A percentile compares a stretch with the other conserved stretches of the same genome.
Evolutionary conservation across 108 stramenopile species (phyloP).

Genomic region (Aureococcus anophagefferens): DNA sequence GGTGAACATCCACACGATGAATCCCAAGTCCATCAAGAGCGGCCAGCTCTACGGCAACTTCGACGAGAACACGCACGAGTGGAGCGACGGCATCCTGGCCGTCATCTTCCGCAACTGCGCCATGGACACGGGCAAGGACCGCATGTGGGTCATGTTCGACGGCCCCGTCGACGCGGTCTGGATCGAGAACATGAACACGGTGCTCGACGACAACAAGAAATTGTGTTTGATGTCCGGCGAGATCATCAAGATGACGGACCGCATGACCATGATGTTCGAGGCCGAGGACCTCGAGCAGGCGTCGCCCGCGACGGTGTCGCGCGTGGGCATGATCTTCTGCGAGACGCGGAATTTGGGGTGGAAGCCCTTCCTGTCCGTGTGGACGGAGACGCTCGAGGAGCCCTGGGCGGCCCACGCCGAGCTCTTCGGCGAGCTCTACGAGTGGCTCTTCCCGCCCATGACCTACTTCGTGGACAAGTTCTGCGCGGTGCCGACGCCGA

Average conservation of each 20-base stretch:
- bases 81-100: constrained; percentile 50
- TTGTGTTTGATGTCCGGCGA: constrained; percentile 51
- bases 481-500: constrained; percentile 35
- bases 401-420: constrained; percentile 21
- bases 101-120: constrained; percentile 48
- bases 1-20: constrained; percentile 48
- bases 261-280: constrained; percentile 67
- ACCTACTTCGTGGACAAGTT: constrained; percentile 37
- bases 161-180: constrained; percentile 58
- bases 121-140: constrained; percentile 34
- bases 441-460: constrained; percentile 41
- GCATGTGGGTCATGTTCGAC: constrained; percentile 55
- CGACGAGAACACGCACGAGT: constrained; percentile 55
- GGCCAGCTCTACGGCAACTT: constrained; percentile 52
- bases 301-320: constrained; percentile 50
- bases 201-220: constrained; percentile 59
- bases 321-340: constrained; percentile 57
- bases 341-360: constrained; percentile 49
- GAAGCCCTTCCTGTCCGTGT: constrained; percentile 42
- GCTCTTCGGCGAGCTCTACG: constrained; percentile 32
- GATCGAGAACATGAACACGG: constrained; percentile 65
- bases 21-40: constrained; percentile 48
- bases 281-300: constrained; percentile 55
- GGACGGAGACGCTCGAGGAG: constrained; percentile 32
- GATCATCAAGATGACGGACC: constrained; percentile 53